Conservation (phyloP, 495 filamentous ascomycete genomes). For the Penicillium cosmopolitanum region DNA sequence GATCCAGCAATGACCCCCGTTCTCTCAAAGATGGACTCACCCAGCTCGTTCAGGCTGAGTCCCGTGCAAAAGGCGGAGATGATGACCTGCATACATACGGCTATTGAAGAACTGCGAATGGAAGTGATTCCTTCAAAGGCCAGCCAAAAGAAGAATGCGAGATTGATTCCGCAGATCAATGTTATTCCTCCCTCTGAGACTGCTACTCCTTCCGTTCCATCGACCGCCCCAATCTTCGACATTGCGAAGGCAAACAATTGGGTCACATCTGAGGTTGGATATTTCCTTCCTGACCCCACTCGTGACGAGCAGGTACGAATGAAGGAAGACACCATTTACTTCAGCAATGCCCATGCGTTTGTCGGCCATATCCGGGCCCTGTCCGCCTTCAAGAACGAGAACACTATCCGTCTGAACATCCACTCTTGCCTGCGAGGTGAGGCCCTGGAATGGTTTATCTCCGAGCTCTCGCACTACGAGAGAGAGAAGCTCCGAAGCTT, state of each 20-base stretch:
- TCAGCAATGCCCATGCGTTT: constrained; percentile 2
- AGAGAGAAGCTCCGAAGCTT: constrained; percentile 2
- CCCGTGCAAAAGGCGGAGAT: not conserved
- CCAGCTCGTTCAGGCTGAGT: not conserved
- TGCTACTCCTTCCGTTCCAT: not conserved
- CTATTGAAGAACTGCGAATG: not conserved
- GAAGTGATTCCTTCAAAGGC: not conserved
- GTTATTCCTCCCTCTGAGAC: not conserved
- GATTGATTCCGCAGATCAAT: not conserved
- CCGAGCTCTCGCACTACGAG: constrained; percentile 2
- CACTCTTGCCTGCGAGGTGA: constrained; percentile 3
- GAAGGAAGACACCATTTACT: not conserved
- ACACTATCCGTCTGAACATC: not conserved
- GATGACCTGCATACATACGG: not conserved
- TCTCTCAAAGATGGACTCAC: not conserved
- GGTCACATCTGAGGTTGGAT: not conserved
- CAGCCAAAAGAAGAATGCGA: not conserved
- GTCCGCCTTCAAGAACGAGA: constrained; percentile 1
- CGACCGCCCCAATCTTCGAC: not conserved
- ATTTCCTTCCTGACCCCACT: not conserved
- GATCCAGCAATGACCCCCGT: not conserved
- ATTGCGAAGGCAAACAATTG: not conserved
- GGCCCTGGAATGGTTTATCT: constrained; percentile 6
- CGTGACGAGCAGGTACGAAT: not conserved
- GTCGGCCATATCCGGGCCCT: not conserved